Evolutionary conservation across 1,284 basidiomycete species (phyloP).

Genomic region (Ustilago trichophora): DNA sequence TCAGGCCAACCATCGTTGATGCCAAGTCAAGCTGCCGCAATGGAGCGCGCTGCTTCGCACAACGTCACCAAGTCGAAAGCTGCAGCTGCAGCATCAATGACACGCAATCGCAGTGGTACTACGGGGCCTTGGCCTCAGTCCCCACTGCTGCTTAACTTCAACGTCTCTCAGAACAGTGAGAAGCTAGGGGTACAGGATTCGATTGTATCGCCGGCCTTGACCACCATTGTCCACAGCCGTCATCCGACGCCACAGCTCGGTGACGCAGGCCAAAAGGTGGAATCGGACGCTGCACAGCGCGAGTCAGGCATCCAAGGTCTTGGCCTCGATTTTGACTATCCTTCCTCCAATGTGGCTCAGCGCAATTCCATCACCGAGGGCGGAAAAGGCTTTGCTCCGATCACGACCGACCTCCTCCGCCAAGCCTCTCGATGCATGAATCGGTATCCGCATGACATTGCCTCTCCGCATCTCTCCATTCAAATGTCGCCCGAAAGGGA

Average conservation of each 20-base stretch:
- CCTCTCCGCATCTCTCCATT: conserved; percentile 40
- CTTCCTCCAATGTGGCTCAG: not conserved
- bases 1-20: conserved; percentile 18
- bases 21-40: conserved; percentile 1
- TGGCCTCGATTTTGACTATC: conserved; percentile 22
- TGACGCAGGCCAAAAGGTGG: not conserved
- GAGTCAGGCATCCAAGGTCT: conserved; percentile 14
- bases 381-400: conserved; percentile 23
- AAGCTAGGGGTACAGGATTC: not conserved
- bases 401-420: conserved; percentile 30
- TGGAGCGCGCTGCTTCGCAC: conserved; percentile 19
- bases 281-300: not conserved
- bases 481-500: conserved; percentile 33
- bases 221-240: conserved; percentile 31
- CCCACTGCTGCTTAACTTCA: conserved; percentile 30
- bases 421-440: conserved; percentile 19
- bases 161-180: not conserved
- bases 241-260: conserved; percentile 21
- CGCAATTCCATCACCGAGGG: not conserved
- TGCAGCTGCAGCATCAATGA: conserved; percentile 16
- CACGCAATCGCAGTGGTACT: conserved; percentile 35
- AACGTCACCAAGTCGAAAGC: conserved; percentile 1
- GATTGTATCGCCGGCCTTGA: conserved; percentile 22
- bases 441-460: not conserved
- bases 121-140: conserved; percentile 49